A percentile compares a stretch with the other conserved stretches of the same genome.
Evolutionary conservation across 2,329 filamentous ascomycete species (phyloP).

Genomic region (Aspergillus sp.): DNA sequence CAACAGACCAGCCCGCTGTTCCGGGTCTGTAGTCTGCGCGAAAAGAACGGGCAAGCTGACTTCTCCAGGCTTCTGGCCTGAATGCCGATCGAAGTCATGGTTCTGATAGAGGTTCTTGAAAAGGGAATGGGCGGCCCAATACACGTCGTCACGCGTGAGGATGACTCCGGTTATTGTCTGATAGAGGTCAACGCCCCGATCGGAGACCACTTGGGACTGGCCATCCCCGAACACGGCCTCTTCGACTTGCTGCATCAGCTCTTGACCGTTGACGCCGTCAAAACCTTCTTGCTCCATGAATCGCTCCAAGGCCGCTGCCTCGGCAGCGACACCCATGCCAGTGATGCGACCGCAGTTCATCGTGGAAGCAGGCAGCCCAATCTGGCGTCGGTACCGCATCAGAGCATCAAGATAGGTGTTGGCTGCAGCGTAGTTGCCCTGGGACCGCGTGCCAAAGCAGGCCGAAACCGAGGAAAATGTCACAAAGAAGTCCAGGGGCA

Average conservation of each 20-base stretch:
- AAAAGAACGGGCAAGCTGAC: not conserved
- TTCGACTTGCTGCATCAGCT: slow-evolving; percentile 7
- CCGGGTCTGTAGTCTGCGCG: not conserved
- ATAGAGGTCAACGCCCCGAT: not conserved
- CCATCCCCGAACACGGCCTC: not conserved
- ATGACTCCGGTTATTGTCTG: slow-evolving; percentile 2
- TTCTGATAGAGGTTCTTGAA: slow-evolving; percentile 2
- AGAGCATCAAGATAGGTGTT: slow-evolving; percentile 2
- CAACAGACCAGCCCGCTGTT: not conserved
- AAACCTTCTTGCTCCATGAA: slow-evolving; percentile 4
- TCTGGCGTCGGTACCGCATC: not conserved
- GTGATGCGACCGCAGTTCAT: not conserved
- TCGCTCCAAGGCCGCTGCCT: not conserved
- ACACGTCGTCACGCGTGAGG: not conserved
- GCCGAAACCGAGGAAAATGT: not conserved
- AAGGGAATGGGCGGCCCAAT: not conserved
- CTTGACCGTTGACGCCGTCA: slow-evolving; percentile 4
- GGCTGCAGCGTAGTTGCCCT: slow-evolving; percentile 3
- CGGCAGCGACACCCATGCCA: not conserved
- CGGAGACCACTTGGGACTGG: not conserved
- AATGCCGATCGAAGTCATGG: not conserved
- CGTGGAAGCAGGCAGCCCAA: slow-evolving; percentile 1
- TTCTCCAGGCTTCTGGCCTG: not conserved
- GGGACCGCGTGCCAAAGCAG: not conserved
- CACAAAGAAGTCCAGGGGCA: not conserved